Evolutionary conservation across 345 rosid species (phyloP).

Genomic region (Litchi chinensis): DNA sequence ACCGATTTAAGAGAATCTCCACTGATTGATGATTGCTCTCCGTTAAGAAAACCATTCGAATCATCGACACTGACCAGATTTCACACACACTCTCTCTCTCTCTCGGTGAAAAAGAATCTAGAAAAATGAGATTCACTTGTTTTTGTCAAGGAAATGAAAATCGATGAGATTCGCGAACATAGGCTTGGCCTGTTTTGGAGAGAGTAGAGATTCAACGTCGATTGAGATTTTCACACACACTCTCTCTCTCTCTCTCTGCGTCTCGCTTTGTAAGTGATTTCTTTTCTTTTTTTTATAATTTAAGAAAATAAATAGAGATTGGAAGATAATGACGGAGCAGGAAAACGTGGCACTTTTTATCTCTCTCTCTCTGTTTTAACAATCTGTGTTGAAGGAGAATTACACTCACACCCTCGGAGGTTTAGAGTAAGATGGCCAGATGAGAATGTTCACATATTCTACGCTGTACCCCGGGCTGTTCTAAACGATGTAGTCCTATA

Average conservation of each 20-base stretch:
- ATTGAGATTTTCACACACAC: conserved; percentile 29
- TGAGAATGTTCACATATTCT: too few relatives aligned
- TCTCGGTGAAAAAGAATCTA: neutral
- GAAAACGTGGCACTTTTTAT: conserved; percentile 24
- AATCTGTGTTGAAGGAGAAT: too few relatives aligned
- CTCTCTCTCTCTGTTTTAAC: neutral
- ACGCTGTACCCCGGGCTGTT: too few relatives aligned
- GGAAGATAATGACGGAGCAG: conserved; percentile 36
- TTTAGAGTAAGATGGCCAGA: too few relatives aligned
- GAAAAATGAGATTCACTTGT: conserved; percentile 11
- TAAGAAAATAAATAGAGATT: conserved; percentile 15
- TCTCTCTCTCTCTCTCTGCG: neutral
- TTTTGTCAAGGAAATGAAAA: conserved; percentile 6
- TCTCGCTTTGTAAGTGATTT: neutral
- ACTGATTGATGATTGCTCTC: conserved; percentile 18
- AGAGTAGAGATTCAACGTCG: conserved; percentile 17
- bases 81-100: neutral
- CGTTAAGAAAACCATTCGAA: conserved; percentile 16
- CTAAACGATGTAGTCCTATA: too few relatives aligned
- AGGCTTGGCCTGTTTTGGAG: conserved; percentile 2
- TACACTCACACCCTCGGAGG: too few relatives aligned
- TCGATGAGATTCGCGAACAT: conserved; percentile 13
- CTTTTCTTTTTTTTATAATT: neutral
- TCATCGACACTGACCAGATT: conserved; percentile 10
- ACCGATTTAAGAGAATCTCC: conserved; percentile 21